A percentile compares a stretch with the other conserved stretches of the same genome.
These are phyloP conservation scores for Laguncularia racemosa DNA, from an alignment of 345 rosid genomes.

Conservation along the genomic window DNA sequence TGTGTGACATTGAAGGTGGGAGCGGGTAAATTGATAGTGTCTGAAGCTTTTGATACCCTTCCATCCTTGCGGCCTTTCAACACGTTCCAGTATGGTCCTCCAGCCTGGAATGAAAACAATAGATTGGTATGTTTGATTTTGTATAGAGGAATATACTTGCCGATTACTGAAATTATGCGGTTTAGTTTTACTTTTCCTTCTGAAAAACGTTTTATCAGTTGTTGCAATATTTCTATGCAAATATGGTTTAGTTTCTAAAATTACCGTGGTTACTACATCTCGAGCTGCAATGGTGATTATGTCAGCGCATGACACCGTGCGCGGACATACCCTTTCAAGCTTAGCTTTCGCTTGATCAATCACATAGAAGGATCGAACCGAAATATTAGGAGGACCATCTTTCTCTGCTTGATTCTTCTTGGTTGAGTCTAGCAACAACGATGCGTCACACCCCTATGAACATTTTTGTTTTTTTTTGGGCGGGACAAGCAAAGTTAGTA, in stretches of 20 bases:
- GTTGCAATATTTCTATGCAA: no score
- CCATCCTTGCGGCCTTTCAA: slow-evolving; percentile 84
- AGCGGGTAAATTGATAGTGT: slow-evolving; percentile 57
- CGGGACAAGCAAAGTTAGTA: neutral
- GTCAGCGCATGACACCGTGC: slow-evolving; percentile 63
- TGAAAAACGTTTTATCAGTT: no score
- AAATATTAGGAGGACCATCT: slow-evolving; percentile 77
- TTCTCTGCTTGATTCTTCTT: slow-evolving; percentile 70
- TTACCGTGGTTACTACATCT: slow-evolving; percentile 64
- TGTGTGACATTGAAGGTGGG: slow-evolving; percentile 63
- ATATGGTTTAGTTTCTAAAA: no score
- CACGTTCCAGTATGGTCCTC: slow-evolving; percentile 68
- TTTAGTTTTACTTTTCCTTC: no score
- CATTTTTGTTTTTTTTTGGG: neutral
- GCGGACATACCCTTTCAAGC: slow-evolving; percentile 67
- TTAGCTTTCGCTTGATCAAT: slow-evolving; percentile 65
- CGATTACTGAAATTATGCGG: no score
- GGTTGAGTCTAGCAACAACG: slow-evolving; percentile 58
- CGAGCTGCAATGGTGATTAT: slow-evolving; percentile 66
- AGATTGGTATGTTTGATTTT: neutral
- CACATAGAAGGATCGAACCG: slow-evolving; percentile 68
- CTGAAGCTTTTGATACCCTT: slow-evolving; percentile 49
- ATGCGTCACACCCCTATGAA: slow-evolving; percentile 77
- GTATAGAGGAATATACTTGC: no score
- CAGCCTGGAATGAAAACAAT: slow-evolving; percentile 32